phyloP scores from a whole-genome alignment of 2,329 filamentous ascomycete genomes.

The Akanthomyces uredinophilus region DNA sequence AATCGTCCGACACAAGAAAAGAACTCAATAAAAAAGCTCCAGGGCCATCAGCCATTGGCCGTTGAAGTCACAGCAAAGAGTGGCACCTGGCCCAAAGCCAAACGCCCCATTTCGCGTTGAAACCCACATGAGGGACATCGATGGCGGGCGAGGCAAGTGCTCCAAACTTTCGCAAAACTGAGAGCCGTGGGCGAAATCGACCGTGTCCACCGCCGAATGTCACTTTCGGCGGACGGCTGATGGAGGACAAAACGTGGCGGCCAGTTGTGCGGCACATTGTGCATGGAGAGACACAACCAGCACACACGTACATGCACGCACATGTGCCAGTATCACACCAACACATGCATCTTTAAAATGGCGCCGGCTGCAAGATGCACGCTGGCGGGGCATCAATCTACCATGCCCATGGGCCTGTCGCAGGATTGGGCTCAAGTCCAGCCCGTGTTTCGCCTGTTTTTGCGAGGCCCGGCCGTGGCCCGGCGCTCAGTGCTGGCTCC shows the following conservation, averaged over 20 bases:
- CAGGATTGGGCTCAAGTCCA: constrained; percentile 8
- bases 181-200: background rate
- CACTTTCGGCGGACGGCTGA: background rate
- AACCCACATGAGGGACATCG: background rate
- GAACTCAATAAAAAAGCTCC: background rate
- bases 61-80: background rate
- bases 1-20: background rate
- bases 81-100: background rate
- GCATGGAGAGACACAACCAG: background rate
- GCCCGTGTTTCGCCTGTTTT: constrained; percentile 9
- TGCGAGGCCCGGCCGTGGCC: background rate
- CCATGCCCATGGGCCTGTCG: background rate
- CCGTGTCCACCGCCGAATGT: background rate
- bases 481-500: background rate
- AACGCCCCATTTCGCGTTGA: background rate
- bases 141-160: background rate
- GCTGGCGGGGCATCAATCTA: constrained; percentile 5
- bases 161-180: background rate
- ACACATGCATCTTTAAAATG: constrained; percentile 10
- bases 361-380: background rate
- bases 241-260: background rate
- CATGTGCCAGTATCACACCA: background rate
- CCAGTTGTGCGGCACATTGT: background rate
- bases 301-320: background rate
- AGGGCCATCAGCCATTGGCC: background rate